These are phyloP conservation scores for Anthracocystis walkeri DNA, from an alignment of 1,284 basidiomycete genomes.

Conservation along the genomic window DNA sequence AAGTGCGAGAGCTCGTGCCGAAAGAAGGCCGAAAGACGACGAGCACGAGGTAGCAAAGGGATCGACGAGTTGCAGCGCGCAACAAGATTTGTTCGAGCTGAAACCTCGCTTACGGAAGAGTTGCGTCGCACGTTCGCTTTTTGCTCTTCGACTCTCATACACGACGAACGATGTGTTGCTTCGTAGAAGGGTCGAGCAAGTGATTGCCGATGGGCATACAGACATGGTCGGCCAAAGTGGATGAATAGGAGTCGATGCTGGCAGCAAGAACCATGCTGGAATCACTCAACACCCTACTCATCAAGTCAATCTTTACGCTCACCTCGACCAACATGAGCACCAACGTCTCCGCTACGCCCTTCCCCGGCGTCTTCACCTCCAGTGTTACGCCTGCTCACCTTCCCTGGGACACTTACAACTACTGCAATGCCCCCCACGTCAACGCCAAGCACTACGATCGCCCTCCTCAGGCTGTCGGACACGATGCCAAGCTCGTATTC, in stretches of 20 bases:
- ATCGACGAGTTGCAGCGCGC: slow-evolving; percentile 1
- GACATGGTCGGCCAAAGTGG: neutral
- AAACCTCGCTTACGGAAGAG: neutral
- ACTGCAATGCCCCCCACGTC: slow-evolving; percentile 55
- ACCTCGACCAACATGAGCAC: slow-evolving; percentile 15
- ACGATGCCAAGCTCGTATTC: slow-evolving; percentile 49
- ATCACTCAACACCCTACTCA: slow-evolving; percentile 1
- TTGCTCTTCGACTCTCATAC: neutral
- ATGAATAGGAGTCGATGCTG: neutral
- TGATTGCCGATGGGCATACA: too few species aligned
- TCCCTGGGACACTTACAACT: slow-evolving; percentile 53
- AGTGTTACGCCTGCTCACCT: slow-evolving; percentile 29
- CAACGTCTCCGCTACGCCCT: slow-evolving; percentile 18
- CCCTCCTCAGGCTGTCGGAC: slow-evolving; percentile 22
- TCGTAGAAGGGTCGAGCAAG: neutral
- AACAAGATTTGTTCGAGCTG: too few species aligned
- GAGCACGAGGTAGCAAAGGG: neutral
- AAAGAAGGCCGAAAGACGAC: neutral
- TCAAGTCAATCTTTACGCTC: neutral
- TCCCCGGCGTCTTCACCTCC: slow-evolving; percentile 32
- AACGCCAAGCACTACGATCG: slow-evolving; percentile 28
- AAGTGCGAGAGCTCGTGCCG: neutral
- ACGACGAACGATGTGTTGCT: too few species aligned
- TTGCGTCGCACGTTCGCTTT: slow-evolving; percentile 8
- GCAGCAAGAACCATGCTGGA: neutral